Evolutionary conservation across 306 rosid genomes (phyloP).

Genomic region (Malus asiatica): DNA sequence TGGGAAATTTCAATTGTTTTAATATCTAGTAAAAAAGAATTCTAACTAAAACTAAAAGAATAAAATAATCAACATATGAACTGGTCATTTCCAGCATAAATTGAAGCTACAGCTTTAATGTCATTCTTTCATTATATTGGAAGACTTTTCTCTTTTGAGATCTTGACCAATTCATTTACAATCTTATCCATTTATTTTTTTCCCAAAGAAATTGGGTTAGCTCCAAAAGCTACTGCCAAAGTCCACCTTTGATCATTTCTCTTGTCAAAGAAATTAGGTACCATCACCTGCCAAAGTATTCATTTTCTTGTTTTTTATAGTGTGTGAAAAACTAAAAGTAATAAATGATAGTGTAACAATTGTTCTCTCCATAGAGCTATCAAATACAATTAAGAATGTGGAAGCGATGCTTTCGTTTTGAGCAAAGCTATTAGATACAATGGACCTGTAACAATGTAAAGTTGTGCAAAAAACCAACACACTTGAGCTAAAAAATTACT

Average conservation of each 20-base stretch:
- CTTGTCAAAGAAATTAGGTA: slow-evolving; percentile 75
- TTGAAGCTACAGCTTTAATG: slow-evolving; percentile 77
- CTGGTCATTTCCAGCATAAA: slow-evolving; percentile 83
- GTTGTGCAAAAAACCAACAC: too few species aligned
- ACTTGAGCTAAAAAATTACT: too few species aligned
- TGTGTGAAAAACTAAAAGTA: slow-evolving; percentile 40
- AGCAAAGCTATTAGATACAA: too few species aligned
- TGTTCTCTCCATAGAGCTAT: slow-evolving; percentile 76
- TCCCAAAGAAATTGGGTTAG: slow-evolving; percentile 75
- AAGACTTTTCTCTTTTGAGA: slow-evolving; percentile 61
- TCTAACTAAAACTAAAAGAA: too few species aligned
- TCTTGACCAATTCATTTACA: slow-evolving; percentile 56
- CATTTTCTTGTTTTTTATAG: slow-evolving; percentile 34
- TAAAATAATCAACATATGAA: slow-evolving; percentile 33
- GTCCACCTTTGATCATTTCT: slow-evolving; percentile 74
- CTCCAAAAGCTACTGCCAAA: slow-evolving; percentile 76
- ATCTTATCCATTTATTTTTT: slow-evolving; percentile 86
- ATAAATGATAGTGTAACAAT: slow-evolving; percentile 84
- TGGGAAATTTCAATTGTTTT: too few species aligned
- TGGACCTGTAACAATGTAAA: too few species aligned
- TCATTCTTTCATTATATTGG: slow-evolving; percentile 75
- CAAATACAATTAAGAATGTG: slow-evolving; percentile 79
- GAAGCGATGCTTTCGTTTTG: slow-evolving; percentile 51
- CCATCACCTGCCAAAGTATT: slow-evolving; percentile 94
- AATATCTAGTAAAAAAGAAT: too few species aligned